A percentile compares a stretch with the other conserved stretches of the same genome.
phyloP scores from a whole-genome alignment of 2,329 filamentous ascomycete species.

The Penicillium italicum region DNA sequence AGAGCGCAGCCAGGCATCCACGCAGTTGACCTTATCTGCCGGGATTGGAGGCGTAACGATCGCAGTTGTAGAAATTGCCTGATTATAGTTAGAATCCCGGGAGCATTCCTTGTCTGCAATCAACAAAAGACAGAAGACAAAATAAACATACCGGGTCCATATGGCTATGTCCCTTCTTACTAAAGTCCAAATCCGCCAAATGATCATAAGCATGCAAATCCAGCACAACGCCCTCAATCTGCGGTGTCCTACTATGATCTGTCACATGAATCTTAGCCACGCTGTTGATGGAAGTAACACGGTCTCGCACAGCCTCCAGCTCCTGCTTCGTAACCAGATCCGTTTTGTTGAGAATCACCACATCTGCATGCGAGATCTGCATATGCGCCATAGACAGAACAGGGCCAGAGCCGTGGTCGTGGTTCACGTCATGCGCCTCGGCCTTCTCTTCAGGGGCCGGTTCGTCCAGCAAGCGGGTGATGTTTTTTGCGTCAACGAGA shows the following conservation, averaged over 20 bases:
- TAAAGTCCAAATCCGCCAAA: constrained; percentile 68
- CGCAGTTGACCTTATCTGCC: constrained; percentile 53
- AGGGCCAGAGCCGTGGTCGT: constrained; percentile 51
- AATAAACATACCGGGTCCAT: constrained; percentile 67
- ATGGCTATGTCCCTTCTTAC: constrained; percentile 78
- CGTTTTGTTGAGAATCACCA: constrained; percentile 89
- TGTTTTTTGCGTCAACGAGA: constrained; percentile 90
- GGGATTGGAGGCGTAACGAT: constrained; percentile 63
- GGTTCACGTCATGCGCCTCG: constrained; percentile 48
- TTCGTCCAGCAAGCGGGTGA: constrained; percentile 77
- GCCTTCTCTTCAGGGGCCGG: constrained; percentile 42
- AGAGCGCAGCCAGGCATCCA: constrained; percentile 79
- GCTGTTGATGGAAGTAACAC: constrained; percentile 82
- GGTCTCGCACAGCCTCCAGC: constrained; percentile 63
- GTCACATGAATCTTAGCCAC: constrained; percentile 82
- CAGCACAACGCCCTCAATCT: constrained; percentile 79
- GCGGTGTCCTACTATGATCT: constrained; percentile 71
- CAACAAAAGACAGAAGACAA: not conserved
- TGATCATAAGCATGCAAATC: constrained; percentile 92
- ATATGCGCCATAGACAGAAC: constrained; percentile 88
- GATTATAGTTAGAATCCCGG: not conserved
- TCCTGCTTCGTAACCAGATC: constrained; percentile 73
- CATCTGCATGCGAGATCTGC: constrained; percentile 94
- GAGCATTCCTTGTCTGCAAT: not conserved
- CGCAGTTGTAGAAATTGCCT: constrained; percentile 82